phyloP scores from a whole-genome alignment of 108 stramenopile species.

The Skeletonema menzelii region DNA sequence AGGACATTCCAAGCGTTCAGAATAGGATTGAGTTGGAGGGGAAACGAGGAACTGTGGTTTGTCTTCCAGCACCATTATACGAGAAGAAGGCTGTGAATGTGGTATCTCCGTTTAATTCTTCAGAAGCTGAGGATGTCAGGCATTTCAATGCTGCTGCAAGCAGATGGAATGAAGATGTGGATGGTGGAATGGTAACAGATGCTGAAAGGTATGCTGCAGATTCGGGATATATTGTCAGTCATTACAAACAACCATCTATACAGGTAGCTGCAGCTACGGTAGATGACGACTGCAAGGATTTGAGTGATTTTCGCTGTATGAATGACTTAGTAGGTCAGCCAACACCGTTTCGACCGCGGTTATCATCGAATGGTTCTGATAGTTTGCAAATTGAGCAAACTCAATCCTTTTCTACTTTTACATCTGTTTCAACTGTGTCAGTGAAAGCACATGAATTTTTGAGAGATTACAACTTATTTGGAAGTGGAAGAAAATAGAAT shows the following conservation, averaged over 20 bases:
- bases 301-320: background rate
- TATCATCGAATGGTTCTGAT: background rate
- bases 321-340: background rate
- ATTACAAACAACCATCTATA: background rate
- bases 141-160: background rate
- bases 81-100: slow-evolving; percentile 14
- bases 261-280: background rate
- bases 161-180: background rate
- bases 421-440: background rate
- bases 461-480: background rate
- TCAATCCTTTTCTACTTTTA: background rate
- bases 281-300: background rate
- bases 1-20: slow-evolving; percentile 31
- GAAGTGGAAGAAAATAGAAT: background rate
- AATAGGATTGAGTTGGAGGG: slow-evolving; percentile 38
- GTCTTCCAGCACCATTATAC: slow-evolving; percentile 35
- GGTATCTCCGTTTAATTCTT: background rate
- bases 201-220: background rate
- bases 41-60: slow-evolving; percentile 27
- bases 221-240: background rate
- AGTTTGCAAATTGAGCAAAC: background rate
- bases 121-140: background rate
- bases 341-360: background rate
- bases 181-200: background rate
- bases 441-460: background rate